Percentiles rank a stretch among this genome's conserved stretches.
Evolutionary conservation across 2,329 filamentous ascomycete species (phyloP).

Genomic region (Xylariaceae sp.): DNA sequence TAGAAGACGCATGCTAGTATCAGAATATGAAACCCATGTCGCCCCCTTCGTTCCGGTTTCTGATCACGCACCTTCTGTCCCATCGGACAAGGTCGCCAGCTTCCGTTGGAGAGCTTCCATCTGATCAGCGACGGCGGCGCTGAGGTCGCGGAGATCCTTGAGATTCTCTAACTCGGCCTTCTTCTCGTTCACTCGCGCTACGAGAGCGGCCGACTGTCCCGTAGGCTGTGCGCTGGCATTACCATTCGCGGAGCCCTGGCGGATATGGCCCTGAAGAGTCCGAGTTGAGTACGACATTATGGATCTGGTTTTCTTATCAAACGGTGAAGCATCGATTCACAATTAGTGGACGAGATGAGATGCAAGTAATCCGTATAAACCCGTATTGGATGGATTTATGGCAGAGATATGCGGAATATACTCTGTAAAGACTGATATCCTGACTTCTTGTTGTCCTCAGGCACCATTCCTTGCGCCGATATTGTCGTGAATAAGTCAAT

Average conservation of each 20-base stretch:
- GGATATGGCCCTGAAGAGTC: slow-evolving; percentile 60
- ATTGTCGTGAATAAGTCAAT: background rate
- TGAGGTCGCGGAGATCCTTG: slow-evolving; percentile 71
- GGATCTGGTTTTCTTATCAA: background rate
- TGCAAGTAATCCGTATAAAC: background rate
- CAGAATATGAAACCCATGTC: background rate
- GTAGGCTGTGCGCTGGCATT: slow-evolving; percentile 38
- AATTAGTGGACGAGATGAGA: background rate
- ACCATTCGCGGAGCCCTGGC: slow-evolving; percentile 51
- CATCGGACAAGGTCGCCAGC: slow-evolving; percentile 69
- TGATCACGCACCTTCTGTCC: slow-evolving; percentile 62
- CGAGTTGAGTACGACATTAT: slow-evolving; percentile 53
- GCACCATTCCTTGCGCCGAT: background rate
- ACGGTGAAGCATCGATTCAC: background rate
- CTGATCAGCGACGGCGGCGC: slow-evolving; percentile 69
- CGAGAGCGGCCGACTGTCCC: slow-evolving; percentile 63
- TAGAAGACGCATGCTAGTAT: slow-evolving; percentile 34
- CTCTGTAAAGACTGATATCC: background rate
- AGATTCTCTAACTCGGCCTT: slow-evolving; percentile 76
- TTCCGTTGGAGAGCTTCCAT: slow-evolving; percentile 80
- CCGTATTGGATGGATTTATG: too few species aligned
- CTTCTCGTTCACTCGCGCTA: slow-evolving; percentile 78
- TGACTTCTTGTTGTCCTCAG: background rate
- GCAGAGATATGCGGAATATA: background rate
- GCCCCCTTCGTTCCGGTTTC: background rate